Percentiles rank a stretch among this genome's conserved stretches.
These are phyloP conservation scores for Zalerion maritima DNA, from an alignment of 495 filamentous ascomycete species.

Conservation along the genomic window DNA sequence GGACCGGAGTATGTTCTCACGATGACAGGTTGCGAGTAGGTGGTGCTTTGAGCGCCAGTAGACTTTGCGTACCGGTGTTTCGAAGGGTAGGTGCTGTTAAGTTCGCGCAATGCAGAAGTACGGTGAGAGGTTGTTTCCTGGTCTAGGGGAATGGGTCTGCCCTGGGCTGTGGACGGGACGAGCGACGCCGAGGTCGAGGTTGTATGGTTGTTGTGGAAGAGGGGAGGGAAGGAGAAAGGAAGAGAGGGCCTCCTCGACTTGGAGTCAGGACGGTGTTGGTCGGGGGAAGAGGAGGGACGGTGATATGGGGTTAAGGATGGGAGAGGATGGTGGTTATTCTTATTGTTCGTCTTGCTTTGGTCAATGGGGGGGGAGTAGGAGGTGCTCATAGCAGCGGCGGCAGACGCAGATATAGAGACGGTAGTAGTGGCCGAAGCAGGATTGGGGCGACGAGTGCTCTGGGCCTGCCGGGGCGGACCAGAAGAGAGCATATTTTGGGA, in stretches of 20 bases:
- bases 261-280: too few species aligned
- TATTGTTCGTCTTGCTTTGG: too few species aligned
- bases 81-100: constrained; percentile 28
- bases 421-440: too few species aligned
- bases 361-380: too few species aligned
- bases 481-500: too few species aligned
- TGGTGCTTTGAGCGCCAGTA: constrained; percentile 32
- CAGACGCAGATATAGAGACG: too few species aligned
- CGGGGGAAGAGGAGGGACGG: too few species aligned
- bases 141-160: constrained; percentile 28
- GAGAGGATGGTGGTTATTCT: too few species aligned
- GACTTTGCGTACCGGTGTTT: constrained; percentile 29
- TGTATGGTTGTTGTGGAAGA: constrained; percentile 17
- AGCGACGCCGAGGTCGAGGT: constrained; percentile 27
- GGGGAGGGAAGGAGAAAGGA: constrained; percentile 23
- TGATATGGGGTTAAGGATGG: too few species aligned
- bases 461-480: too few species aligned
- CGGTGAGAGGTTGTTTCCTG: constrained; percentile 23
- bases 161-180: constrained; percentile 29
- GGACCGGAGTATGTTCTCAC: constrained; percentile 38
- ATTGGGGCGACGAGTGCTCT: too few species aligned
- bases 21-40: constrained; percentile 41
- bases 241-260: constrained; percentile 13
- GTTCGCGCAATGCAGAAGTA: constrained; percentile 27
- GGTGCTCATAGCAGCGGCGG: too few species aligned